Conservation (phyloP, 2,329 filamentous ascomycete genomes). For the Tricladium varicosporioides region DNA sequence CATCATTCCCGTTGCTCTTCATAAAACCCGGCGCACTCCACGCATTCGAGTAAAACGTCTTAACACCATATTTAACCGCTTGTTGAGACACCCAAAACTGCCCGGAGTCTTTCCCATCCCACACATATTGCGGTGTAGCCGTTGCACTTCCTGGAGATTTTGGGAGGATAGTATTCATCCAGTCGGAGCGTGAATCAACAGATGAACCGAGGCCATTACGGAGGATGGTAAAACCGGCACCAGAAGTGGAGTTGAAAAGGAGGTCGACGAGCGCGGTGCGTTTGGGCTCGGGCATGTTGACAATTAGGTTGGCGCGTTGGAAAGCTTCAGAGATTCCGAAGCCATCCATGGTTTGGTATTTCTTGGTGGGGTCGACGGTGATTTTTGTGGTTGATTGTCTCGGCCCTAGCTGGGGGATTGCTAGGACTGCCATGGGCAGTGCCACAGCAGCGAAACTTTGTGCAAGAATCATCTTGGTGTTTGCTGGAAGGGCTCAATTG, state of each 20-base stretch:
- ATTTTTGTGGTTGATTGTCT: slow-evolving; percentile 18
- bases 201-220: slow-evolving; percentile 47
- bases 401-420: neutral
- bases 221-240: slow-evolving; percentile 49
- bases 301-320: slow-evolving; percentile 41
- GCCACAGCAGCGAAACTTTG: neutral
- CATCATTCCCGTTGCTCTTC: slow-evolving; percentile 48
- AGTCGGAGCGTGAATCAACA: slow-evolving; percentile 31
- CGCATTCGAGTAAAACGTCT: slow-evolving; percentile 46
- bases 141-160: slow-evolving; percentile 42
- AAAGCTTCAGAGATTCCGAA: slow-evolving; percentile 51
- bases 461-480: neutral
- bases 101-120: slow-evolving; percentile 46
- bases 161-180: slow-evolving; percentile 43
- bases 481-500: neutral
- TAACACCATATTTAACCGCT: slow-evolving; percentile 43
- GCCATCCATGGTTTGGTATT: slow-evolving; percentile 42
- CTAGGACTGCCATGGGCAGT: slow-evolving; percentile 2
- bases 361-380: slow-evolving; percentile 24
- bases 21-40: slow-evolving; percentile 52
- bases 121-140: slow-evolving; percentile 42
- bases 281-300: slow-evolving; percentile 33
- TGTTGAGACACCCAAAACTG: slow-evolving; percentile 53
- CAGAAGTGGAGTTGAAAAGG: slow-evolving; percentile 44
- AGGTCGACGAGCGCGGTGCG: slow-evolving; percentile 42